A percentile compares a stretch with the other conserved stretches of the same genome.
phyloP scores from a whole-genome alignment of 148 eudicot genomes.

The Fallopia convolvulus region DNA sequence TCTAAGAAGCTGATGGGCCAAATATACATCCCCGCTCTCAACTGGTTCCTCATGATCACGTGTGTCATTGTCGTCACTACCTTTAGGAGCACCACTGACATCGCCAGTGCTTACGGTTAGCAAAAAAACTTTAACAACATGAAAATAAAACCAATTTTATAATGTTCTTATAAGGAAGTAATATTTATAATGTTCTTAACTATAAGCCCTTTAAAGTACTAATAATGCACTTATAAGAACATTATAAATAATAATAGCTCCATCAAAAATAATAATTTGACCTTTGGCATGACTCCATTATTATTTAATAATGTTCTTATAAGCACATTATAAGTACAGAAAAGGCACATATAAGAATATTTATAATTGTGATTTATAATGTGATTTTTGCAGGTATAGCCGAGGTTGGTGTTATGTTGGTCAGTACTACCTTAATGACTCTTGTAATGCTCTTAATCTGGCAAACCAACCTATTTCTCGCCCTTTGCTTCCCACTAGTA shows the following conservation, averaged over 20 bases:
- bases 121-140: background rate
- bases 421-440: conserved; percentile 80
- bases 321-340: too few relatives aligned
- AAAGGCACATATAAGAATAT: too few relatives aligned
- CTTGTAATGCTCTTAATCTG: conserved; percentile 95
- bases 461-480: conserved; percentile 74
- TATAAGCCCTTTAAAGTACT: too few relatives aligned
- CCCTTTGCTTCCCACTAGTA: conserved; percentile 62
- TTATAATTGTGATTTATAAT: background rate
- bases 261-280: too few relatives aligned
- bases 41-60: conserved; percentile 90
- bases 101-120: conserved; percentile 58
- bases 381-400: conserved; percentile 65
- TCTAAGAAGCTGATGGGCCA: conserved; percentile 87
- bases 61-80: conserved; percentile 80
- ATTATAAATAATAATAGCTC: too few relatives aligned
- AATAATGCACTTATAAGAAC: too few relatives aligned
- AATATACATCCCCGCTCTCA: conserved; percentile 91
- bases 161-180: too few relatives aligned
- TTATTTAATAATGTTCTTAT: too few relatives aligned
- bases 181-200: too few relatives aligned
- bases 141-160: background rate
- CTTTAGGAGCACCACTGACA: conserved; percentile 68
- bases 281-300: too few relatives aligned
- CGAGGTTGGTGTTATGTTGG: conserved; percentile 95